Base-by-base conservation (phyloP, 345 rosid genomes). In the Mallotus nudiflorus region DNA sequence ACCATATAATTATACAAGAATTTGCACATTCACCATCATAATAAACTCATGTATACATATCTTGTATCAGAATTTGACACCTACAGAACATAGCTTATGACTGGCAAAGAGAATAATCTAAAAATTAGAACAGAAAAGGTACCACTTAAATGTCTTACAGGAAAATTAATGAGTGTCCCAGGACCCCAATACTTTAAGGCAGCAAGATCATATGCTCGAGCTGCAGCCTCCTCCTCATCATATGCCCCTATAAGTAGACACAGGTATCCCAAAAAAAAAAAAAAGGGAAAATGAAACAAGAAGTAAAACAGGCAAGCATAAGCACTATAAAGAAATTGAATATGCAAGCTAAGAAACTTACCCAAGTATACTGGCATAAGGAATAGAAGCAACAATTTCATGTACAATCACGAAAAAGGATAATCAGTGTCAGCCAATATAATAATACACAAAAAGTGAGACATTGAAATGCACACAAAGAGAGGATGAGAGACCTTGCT, bases 141-240 rank as follows among this genome's bases (percentile, higher is more conserved):
- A 9, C 18, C 35, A 39, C 22, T 35, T 10, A 16, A 37, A 16
- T 39, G 53, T 75, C 85, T 87, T 71, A 95, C 99, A 40, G 97
- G 99, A 79, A 95, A 95, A 77, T 95, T 95, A 25, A 95, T 95
- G 60, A 95, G 97, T 22, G 98, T 94, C 68, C 97, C 99, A 55
- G 97, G 97, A 33, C 99, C 99, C 99, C 97, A 95, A 71, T 95
- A 91, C 80, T 92, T 95, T 48, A 95, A 83, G 73, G 97, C 99
- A 75, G 99, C 97, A 72, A 95, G 97, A 83, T 95, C 97, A 61
- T 95, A 95, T 45, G 99, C 99, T 85, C 99, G 85, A 66, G 99
- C 97, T 14, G 99, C 99, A 81, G 97, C 99, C 84, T 95, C 99
- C 78, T 95, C 99, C n/a, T 95, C 97, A 78, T 95, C 99, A 80